phyloP scores from a whole-genome alignment of 768 basidiomycete genomes.

The Cystobasidium tubakii region DNA sequence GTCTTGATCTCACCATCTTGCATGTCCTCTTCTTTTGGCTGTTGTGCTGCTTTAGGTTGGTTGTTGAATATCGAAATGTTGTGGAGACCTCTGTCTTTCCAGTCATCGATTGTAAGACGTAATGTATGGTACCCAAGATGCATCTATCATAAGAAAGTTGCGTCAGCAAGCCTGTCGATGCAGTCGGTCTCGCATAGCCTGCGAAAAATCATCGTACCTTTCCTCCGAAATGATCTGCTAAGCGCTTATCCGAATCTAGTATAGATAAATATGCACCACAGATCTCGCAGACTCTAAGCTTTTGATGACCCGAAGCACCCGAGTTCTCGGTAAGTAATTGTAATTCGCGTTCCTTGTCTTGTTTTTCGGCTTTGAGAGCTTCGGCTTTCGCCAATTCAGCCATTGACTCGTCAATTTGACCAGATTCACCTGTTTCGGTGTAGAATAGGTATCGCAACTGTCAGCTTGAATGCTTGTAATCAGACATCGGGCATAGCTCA shows the following conservation, averaged over 20 bases:
- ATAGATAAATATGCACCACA: slow-evolving; percentile 99
- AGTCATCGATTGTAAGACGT: slow-evolving; percentile 83
- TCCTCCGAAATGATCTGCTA: slow-evolving; percentile 99
- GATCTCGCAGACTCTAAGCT: slow-evolving; percentile 98
- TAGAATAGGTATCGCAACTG: background rate
- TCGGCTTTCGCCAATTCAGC: slow-evolving; percentile 95
- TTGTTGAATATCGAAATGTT: slow-evolving; percentile 21
- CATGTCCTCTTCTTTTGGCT: slow-evolving; percentile 9
- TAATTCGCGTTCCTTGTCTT: slow-evolving; percentile 93
- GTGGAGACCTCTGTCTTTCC: slow-evolving; percentile 46
- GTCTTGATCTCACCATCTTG: background rate
- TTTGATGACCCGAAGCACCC: slow-evolving; percentile 99
- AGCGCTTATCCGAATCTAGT: slow-evolving; percentile 92
- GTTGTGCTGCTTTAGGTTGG: slow-evolving; percentile 29
- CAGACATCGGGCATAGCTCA: slow-evolving; percentile 28
- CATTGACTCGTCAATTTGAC: slow-evolving; percentile 99
- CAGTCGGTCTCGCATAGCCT: too few species aligned
- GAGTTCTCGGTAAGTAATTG: slow-evolving; percentile 96
- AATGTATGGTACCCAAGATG: slow-evolving; percentile 98
- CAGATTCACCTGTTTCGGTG: slow-evolving; percentile 72
- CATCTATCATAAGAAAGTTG: slow-evolving; percentile 64
- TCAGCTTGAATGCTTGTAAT: slow-evolving; percentile 19
- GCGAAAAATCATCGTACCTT: slow-evolving; percentile 61
- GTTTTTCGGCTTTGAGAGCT: slow-evolving; percentile 90
- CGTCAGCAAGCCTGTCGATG: too few species aligned